These are phyloP conservation scores for Aschersonia sp. DNA, from an alignment of 2,329 filamentous ascomycete species.

Conservation along the genomic window DNA sequence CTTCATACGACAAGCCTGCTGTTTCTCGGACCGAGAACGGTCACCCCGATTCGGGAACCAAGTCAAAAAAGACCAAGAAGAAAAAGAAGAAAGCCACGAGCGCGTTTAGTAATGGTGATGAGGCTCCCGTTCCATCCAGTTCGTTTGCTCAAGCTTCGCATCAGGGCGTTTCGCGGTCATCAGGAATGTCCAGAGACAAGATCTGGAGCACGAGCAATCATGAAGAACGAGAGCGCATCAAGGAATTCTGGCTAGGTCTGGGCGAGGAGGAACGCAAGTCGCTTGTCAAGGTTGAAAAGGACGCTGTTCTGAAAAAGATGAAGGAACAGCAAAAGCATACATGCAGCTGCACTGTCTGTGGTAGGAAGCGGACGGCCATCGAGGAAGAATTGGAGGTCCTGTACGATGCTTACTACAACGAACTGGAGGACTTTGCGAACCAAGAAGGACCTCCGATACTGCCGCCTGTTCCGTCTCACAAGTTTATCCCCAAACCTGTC, in stretches of 20 bases:
- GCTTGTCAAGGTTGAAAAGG: conserved; percentile 95
- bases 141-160: conserved; percentile 10
- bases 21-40: conserved; percentile 16
- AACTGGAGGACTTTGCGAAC: conserved; percentile 94
- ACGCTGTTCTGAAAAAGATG: conserved; percentile 96
- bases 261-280: conserved; percentile 91
- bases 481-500: conserved; percentile 22
- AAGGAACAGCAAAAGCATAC: conserved; percentile 99
- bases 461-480: conserved; percentile 31
- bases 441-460: conserved; percentile 48
- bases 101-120: conserved; percentile 8
- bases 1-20: conserved; percentile 24
- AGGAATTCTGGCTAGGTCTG: conserved; percentile 92
- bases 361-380: conserved; percentile 88
- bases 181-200: conserved; percentile 55
- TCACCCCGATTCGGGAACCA: conserved; percentile 15
- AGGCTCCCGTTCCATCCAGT: conserved; percentile 1
- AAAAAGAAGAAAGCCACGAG: conserved; percentile 46
- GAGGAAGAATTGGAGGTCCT: conserved; percentile 95
- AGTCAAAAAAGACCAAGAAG: conserved; percentile 49
- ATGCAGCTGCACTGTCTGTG: conserved; percentile 94
- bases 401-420: conserved; percentile 97
- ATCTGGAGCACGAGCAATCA: conserved; percentile 96
- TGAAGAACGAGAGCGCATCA: conserved; percentile 92
- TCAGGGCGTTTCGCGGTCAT: conserved; percentile 13